Evolutionary conservation across 805 yeast species (phyloP), one percentile per base, ranked within the genome.

Genomic region (Jamesozyma spencerorum): DNA sequence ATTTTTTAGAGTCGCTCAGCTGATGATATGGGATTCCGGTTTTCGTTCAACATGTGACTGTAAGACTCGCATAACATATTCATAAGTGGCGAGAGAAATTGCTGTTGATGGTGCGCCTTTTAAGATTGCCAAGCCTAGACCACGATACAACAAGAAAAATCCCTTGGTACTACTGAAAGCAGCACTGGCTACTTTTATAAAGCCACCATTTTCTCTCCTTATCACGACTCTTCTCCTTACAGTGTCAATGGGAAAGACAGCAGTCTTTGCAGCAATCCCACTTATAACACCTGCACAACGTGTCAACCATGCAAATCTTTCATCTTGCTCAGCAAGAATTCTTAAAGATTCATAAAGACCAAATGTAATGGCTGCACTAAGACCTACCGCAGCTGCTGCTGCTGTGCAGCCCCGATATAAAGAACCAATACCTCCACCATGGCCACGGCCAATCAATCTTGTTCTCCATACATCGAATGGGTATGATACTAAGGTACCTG

Each of bases 401-500:
- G 77, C 60, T 3, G 62, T 51, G 2, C 69, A 51, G 2, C 83
- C 83, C 28, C 65, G 65, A 51, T 65, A 75, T 42, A 74, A 62
- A 0, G 78, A 81, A 8, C 42, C 29, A 0, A 62, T 10, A 0
- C 81, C 79, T 36, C 71, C 75, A 10, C 26, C 26, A 22, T 22
- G 26, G 10, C 0, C 53, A 43, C 2, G 6, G 22, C 53, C 90
- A 1, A 86, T 94, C 37, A 87, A 70, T 39, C 95, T 67, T 0
- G 98, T 92, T 39, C 98, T 64, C 33, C 92, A 61, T n/a, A 86
- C 69, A 58, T 92, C 98, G 51, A 85, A 78, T 1, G 98, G 98
- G 56, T 92, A 92, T 2, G 97, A 83, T 1, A 66, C 56, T 0
- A 74, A 36, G 0, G 95, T 85, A 22, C 95, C 85, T 0, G 75